phyloP scores from a whole-genome alignment of 768 basidiomycete genomes.

The Hygrophorus pudorinus region DNA sequence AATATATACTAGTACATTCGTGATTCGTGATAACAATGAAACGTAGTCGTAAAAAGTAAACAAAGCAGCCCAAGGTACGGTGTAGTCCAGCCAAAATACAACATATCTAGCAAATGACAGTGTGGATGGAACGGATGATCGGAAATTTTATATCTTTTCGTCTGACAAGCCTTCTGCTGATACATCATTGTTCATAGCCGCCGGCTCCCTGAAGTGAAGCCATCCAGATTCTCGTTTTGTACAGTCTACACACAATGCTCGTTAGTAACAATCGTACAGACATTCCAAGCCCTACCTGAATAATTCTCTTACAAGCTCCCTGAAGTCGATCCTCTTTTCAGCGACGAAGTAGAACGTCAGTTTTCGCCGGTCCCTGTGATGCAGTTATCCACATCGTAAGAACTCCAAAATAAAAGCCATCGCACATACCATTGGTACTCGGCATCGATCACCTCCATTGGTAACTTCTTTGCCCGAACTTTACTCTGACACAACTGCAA shows the following conservation, averaged over 20 bases:
- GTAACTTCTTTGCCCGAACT: conserved; percentile 86
- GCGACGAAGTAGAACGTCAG: conserved; percentile 97
- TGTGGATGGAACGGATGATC: neutral
- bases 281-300: conserved; percentile 53
- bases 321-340: conserved; percentile 91
- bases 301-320: conserved; percentile 90
- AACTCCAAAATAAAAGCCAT: neutral
- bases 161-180: neutral
- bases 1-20: too few species aligned
- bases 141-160: conserved; percentile 1
- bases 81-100: neutral
- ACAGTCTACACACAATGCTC: conserved; percentile 39
- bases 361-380: conserved; percentile 89
- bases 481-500: conserved; percentile 86
- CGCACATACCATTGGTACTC: conserved; percentile 89
- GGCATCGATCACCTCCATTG: conserved; percentile 98
- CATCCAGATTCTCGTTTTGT: conserved; percentile 97
- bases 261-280: neutral
- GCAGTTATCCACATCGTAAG: conserved; percentile 1
- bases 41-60: too few species aligned
- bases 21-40: too few species aligned
- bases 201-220: conserved; percentile 59
- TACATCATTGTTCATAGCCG: conserved; percentile 26
- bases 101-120: neutral
- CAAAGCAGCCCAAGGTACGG: neutral